Percentiles rank a stretch among this genome's conserved stretches.
Conservation (phyloP, 2,329 filamentous ascomycete species). For the Penicillium olsonii region DNA sequence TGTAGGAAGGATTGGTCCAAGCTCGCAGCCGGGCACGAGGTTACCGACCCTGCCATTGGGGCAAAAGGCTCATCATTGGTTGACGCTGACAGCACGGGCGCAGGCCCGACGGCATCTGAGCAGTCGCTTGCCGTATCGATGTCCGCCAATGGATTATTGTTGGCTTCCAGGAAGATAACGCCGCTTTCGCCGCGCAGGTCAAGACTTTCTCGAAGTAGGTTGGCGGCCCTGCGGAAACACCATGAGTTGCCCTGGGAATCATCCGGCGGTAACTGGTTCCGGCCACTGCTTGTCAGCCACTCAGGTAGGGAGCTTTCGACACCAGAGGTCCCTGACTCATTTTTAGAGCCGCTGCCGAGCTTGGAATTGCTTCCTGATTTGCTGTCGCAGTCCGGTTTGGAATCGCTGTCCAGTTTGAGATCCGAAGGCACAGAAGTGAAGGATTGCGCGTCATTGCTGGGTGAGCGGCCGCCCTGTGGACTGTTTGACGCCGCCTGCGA, state of each 20-base stretch:
- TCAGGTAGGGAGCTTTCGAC: conserved; percentile 33
- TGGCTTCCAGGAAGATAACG: conserved; percentile 42
- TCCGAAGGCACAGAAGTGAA: conserved; percentile 28
- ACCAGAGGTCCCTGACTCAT: conserved; percentile 30
- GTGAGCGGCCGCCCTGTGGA: conserved; percentile 25
- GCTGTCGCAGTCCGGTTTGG: background rate
- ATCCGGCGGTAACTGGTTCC: conserved; percentile 28
- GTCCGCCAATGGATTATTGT: conserved; percentile 29
- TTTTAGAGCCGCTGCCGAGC: conserved; percentile 21
- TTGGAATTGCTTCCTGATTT: conserved; percentile 16
- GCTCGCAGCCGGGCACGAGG: conserved; percentile 30
- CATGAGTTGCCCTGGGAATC: conserved; percentile 42
- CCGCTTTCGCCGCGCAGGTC: conserved; percentile 49
- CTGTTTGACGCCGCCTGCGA: conserved; percentile 18
- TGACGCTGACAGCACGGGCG: conserved; percentile 37
- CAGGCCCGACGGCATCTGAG: conserved; percentile 31
- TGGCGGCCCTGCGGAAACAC: conserved; percentile 52
- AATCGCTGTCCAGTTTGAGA: conserved; percentile 25
- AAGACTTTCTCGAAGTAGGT: conserved; percentile 51
- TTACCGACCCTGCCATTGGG: conserved; percentile 30
- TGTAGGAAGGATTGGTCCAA: conserved; percentile 36
- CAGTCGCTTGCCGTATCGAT: conserved; percentile 32
- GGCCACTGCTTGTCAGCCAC: conserved; percentile 33
- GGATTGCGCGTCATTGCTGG: conserved; percentile 30
- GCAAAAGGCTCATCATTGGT: conserved; percentile 40